Evolutionary conservation across 805 yeast genomes (phyloP).

Genomic region (Starmerella stigmatis): DNA sequence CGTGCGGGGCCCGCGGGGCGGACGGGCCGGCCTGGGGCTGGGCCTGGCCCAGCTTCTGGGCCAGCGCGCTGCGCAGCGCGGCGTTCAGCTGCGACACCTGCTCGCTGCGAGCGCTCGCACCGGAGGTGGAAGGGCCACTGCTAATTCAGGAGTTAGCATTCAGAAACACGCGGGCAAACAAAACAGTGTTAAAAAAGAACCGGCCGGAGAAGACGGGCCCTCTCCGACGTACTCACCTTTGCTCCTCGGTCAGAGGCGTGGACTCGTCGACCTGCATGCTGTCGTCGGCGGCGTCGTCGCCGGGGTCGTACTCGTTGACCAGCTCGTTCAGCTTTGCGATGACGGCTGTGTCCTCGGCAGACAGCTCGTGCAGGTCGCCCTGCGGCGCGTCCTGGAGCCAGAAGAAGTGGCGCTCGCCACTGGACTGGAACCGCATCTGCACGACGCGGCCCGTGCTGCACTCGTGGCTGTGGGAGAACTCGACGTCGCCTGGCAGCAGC

Average conservation of each 20-base stretch:
- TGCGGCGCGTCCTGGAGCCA: slow-evolving; percentile 75
- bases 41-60: slow-evolving; percentile 1
- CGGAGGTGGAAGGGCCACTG: too few relatives aligned
- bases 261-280: slow-evolving; percentile 17
- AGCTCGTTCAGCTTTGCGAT: slow-evolving; percentile 40
- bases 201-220: too few relatives aligned
- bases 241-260: slow-evolving; percentile 3
- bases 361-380: slow-evolving; percentile 46
- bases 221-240: slow-evolving; percentile 5
- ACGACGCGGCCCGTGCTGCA: slow-evolving; percentile 72
- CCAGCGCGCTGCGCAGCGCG: slow-evolving; percentile 3
- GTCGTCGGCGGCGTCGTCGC: slow-evolving; percentile 21
- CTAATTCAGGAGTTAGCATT: slow-evolving; percentile 4
- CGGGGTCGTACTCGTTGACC: slow-evolving; percentile 21
- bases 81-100: not conserved
- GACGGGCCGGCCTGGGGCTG: not conserved
- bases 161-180: too few relatives aligned
- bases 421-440: slow-evolving; percentile 50
- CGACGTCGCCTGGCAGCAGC: slow-evolving; percentile 76
- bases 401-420: slow-evolving; percentile 45
- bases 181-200: too few relatives aligned
- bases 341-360: slow-evolving; percentile 47
- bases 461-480: slow-evolving; percentile 57
- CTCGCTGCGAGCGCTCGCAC: too few relatives aligned
- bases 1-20: not conserved